These are phyloP conservation scores for Eremothecium gossypii DNA, from an alignment of 1,139 yeast species.

Conservation along the genomic window DNA sequence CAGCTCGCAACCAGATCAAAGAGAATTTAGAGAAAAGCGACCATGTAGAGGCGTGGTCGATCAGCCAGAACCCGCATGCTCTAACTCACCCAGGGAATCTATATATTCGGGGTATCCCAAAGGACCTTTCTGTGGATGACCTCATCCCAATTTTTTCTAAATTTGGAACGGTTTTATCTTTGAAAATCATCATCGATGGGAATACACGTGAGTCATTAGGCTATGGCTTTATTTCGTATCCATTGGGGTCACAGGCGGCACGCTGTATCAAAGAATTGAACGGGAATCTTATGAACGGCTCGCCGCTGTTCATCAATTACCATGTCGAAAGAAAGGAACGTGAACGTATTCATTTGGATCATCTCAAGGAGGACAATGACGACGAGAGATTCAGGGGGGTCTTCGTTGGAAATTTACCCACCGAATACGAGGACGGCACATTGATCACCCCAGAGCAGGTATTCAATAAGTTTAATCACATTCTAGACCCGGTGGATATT, in stretches of 20 bases:
- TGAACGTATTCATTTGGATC: constrained; percentile 28
- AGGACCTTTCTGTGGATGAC: constrained; percentile 35
- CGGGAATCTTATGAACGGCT: constrained; percentile 34
- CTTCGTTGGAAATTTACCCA: constrained; percentile 27
- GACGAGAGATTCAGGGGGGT: constrained; percentile 25
- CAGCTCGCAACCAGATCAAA: constrained; percentile 8
- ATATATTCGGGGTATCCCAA: constrained; percentile 44
- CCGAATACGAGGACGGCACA: constrained; percentile 8
- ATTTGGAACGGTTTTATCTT: constrained; percentile 37
- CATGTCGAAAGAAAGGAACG: constrained; percentile 46
- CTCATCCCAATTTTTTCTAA: constrained; percentile 33
- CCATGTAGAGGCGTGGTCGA: constrained; percentile 21
- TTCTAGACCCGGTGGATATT: constrained; percentile 14
- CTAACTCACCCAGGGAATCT: constrained; percentile 59
- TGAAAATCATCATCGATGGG: constrained; percentile 38
- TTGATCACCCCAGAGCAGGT: constrained; percentile 17
- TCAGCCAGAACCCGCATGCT: constrained; percentile 31
- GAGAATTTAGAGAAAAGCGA: constrained; percentile 6
- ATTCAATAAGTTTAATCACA: constrained; percentile 13
- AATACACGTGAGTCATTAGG: constrained; percentile 35
- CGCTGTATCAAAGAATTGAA: constrained; percentile 37
- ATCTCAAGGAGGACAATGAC: constrained; percentile 21
- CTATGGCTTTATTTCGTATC: constrained; percentile 41
- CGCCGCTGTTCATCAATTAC: constrained; percentile 38
- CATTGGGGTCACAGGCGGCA: constrained; percentile 36